These are phyloP conservation scores for Corinectria fuckeliana DNA, from an alignment of 2,329 filamentous ascomycete species.

Conservation along the genomic window DNA sequence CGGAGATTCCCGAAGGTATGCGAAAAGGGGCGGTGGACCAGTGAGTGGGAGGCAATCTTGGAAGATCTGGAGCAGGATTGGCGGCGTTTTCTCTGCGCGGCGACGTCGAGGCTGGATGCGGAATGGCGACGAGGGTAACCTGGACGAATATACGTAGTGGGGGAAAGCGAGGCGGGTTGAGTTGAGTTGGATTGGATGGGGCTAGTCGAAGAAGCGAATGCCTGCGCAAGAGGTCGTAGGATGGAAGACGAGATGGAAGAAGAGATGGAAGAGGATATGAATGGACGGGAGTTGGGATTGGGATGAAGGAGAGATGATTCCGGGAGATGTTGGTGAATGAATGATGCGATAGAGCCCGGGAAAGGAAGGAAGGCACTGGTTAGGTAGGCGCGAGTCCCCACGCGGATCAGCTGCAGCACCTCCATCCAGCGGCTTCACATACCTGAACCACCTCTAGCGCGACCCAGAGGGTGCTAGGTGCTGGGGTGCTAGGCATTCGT, in stretches of 20 bases:
- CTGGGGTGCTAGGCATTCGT: too few relatives aligned
- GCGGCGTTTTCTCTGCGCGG: neutral
- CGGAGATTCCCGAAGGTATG: too few relatives aligned
- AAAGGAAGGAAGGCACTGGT: neutral
- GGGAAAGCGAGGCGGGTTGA: neutral
- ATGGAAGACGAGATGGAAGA: neutral
- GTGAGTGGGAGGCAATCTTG: constrained; percentile 3
- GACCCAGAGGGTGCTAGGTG: neutral
- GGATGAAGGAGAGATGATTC: neutral
- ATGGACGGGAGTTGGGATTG: neutral
- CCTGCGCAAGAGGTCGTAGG: neutral
- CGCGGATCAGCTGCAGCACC: constrained; percentile 1
- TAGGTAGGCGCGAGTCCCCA: neutral
- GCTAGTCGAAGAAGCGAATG: neutral
- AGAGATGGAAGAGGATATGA: neutral
- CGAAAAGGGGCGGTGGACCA: neutral
- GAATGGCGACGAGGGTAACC: neutral
- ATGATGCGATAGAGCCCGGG: neutral
- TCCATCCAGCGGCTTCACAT: neutral
- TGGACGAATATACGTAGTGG: too few relatives aligned
- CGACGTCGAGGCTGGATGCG: neutral
- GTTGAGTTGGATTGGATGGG: neutral
- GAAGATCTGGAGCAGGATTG: neutral
- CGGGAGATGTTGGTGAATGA: neutral
- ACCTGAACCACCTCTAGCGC: neutral